Evolutionary conservation across 2,329 filamentous ascomycete species (phyloP), one percentile per base, ranked within the genome.

Genomic region (Raffaelea deltoideospora): DNA sequence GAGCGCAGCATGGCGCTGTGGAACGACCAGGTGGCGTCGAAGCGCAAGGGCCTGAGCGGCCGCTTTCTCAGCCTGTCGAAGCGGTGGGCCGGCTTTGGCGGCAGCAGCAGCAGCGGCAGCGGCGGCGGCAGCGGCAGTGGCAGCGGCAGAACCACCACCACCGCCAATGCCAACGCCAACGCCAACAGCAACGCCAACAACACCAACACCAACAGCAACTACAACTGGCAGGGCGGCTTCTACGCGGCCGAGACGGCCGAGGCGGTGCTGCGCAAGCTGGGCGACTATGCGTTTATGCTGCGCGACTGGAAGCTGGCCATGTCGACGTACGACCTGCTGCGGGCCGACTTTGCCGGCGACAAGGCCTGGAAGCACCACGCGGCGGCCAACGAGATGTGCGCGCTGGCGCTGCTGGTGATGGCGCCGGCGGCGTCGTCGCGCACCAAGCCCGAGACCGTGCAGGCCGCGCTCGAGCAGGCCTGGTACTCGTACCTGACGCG

Each of bases 291-390:
- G 10, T 93, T 98, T 51, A 95, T 98, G 87, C 68, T 98, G 27
- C 75, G 90, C 23, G 92, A 98, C 56, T 98, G 81, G 76, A 95
- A 92, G 56, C 63, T 98, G 26, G 84, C 90, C 10, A 74, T 90
- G 47, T 86, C 80, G 11, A 94, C 84, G 0, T 98, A 95, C 53
- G 88, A 98, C 39, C 69, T 98, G 5, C 61, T 98, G 9, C 75
- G 85, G 37, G 72, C 78, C 8, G 92, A 98, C 54, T 98, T 88
- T 55, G 78, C 76, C 51, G 90, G 90, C 52, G 87, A 95, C 53
- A 96, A 96, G 56, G 92, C 90, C 1, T 98, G 90, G 90, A 84
- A 76, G 48, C 83, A 96, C 51, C 85, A 95, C 53, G 90, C 90
- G 0, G 88, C 83, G 4, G 80, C 83, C 2, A 88, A 93, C 54